Evolutionary conservation across 2,329 filamentous ascomycete species (phyloP).

Genomic region (Diplodia intermedia): DNA sequence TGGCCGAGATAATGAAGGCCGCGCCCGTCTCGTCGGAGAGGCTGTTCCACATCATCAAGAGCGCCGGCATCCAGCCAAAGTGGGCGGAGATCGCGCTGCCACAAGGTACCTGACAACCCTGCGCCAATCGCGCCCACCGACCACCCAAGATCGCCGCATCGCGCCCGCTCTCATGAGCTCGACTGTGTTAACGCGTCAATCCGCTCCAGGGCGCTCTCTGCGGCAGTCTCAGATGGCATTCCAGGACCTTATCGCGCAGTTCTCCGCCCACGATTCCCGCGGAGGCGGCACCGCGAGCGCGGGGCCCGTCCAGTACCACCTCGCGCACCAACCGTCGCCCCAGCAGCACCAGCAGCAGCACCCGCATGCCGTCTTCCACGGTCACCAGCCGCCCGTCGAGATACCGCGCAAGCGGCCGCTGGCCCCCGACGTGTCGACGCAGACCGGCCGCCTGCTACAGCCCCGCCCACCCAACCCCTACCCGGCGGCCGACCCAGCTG

Average conservation of each 20-base stretch:
- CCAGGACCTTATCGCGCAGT: constrained; percentile 41
- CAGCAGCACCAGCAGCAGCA: constrained; percentile 32
- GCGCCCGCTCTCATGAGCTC: not conserved
- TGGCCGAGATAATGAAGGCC: constrained; percentile 61
- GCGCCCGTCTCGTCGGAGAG: constrained; percentile 52
- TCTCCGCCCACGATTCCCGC: constrained; percentile 35
- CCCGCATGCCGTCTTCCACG: constrained; percentile 39
- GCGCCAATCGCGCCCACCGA: constrained; percentile 26
- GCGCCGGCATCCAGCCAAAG: constrained; percentile 52
- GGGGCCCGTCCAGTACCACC: constrained; percentile 36
- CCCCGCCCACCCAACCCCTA: constrained; percentile 52
- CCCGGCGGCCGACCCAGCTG: constrained; percentile 34
- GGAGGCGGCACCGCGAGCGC: constrained; percentile 25
- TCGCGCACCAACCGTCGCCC: constrained; percentile 34
- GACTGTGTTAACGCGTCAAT: constrained; percentile 20
- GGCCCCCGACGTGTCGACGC: constrained; percentile 41
- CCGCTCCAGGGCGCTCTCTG: constrained; percentile 45
- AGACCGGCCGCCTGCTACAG: constrained; percentile 53
- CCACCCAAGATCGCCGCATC: constrained; percentile 10
- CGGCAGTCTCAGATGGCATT: constrained; percentile 48
- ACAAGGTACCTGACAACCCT: constrained; percentile 50
- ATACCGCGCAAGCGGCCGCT: constrained; percentile 47
- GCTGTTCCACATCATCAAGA: constrained; percentile 54
- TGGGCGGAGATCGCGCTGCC: constrained; percentile 60
- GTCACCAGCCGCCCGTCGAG: constrained; percentile 44